Evolutionary conservation across 2,329 filamentous ascomycete species (phyloP), one percentile per base, ranked within the genome.

Genomic region (Penicillium sp.): DNA sequence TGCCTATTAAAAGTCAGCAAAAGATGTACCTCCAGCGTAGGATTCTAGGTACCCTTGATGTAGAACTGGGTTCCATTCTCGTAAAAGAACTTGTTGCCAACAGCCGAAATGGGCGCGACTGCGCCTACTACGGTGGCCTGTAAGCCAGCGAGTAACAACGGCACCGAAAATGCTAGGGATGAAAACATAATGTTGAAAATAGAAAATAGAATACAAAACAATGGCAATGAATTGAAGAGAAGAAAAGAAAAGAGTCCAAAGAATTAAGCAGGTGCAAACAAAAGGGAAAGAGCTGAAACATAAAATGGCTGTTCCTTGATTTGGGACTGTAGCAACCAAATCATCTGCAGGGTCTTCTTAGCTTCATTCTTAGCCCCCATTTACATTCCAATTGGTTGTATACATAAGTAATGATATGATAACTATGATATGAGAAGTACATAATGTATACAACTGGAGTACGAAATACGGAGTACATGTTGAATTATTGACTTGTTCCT

Each of bases 61-160:
- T 85, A 94, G 80, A 89, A 95, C 70, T 95, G 90, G 31, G 86
- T 81, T 61, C 90, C 90, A 71, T 92, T 84, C 67, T 84, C 84
- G 63, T 85, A 86, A 78, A 95, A 96, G 79, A 96, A 91, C 76
- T 95, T 96, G 77, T 87, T 86, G 48, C 90, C 90, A 51, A 87
- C 83, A 40, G 76, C 75, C n/a, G 78, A 77, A 59, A 87, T 82
- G 52, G 81, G 82, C 35, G 82, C 76, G 45, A 85, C 75, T 30
- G 82, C 78, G 40, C 61, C 58, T 45, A 67, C 69, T 12, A 64
- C 54, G 67, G 65, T 56, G 33, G 58, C 60, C 45, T 69, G 65
- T 40, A 72, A 57, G 51, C 63, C 60, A 30, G 66, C 63, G 49
- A 72, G 51, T 52, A 73, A 59, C 59, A 68, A 57, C 25, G 62